A percentile compares a stretch with the other conserved stretches of the same genome.
Conservation (phyloP, 208 protist species). For the Vickermania spadyakhi region DNA sequence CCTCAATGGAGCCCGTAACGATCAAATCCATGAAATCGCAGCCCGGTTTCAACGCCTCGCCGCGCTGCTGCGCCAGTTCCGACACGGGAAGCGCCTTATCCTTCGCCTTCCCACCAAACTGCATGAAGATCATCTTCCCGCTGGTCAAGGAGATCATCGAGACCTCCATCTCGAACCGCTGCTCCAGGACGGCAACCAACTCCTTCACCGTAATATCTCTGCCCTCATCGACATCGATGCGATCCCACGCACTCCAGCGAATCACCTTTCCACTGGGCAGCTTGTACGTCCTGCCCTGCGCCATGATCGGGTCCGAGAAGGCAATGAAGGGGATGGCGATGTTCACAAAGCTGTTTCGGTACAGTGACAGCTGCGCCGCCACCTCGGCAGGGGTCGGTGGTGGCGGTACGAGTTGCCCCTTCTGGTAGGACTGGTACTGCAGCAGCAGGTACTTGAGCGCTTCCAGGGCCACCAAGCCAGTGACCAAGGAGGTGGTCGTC, state of each 20-base stretch:
- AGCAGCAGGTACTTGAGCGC: constrained; percentile 93
- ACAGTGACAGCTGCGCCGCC: constrained; percentile 46
- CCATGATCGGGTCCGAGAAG: constrained; percentile 94
- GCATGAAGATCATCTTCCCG: constrained; percentile 79
- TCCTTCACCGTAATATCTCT: constrained; percentile 91
- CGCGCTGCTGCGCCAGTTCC: constrained; percentile 42
- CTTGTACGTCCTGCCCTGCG: constrained; percentile 34
- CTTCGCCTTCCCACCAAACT: constrained; percentile 67
- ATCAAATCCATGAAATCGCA: constrained; percentile 67
- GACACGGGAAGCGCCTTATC: constrained; percentile 61
- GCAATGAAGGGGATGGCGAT: constrained; percentile 95
- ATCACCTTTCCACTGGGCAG: constrained; percentile 37
- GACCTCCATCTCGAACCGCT: constrained; percentile 87
- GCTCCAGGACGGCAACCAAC: constrained; percentile 83
- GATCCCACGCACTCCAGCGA: constrained; percentile 95
- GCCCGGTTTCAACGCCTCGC: constrained; percentile 36
- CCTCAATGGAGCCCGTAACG: constrained; percentile 63
- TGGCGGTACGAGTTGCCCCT: neutral
- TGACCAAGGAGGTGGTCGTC: constrained; percentile 99
- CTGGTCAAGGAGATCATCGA: constrained; percentile 87
- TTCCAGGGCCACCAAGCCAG: constrained; percentile 97
- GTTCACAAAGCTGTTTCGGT: constrained; percentile 97
- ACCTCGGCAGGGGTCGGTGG: constrained; percentile 20
- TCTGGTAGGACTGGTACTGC: constrained; percentile 14
- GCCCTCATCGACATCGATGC: constrained; percentile 93